phyloP scores from a whole-genome alignment of 306 rosid species.

The Inga laurina region DNA sequence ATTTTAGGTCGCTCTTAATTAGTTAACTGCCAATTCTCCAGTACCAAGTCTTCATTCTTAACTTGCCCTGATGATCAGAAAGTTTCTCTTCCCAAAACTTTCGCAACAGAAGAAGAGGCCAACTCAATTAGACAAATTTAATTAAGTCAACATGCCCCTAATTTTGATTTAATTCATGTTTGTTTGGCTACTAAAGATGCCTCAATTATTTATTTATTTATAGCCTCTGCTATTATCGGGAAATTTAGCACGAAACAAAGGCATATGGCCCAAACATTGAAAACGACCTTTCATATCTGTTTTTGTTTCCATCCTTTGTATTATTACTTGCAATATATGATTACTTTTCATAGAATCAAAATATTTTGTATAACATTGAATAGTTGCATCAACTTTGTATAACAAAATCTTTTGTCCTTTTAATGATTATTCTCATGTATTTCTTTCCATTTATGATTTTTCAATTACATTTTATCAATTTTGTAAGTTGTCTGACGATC shows the following conservation, averaged over 20 bases:
- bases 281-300: too few relatives aligned
- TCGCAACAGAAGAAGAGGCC: neutral
- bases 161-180: too few relatives aligned
- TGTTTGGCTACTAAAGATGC: neutral
- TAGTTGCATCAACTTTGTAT: too few relatives aligned
- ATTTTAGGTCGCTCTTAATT: neutral
- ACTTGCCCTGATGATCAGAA: neutral
- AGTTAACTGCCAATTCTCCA: neutral
- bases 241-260: slow-evolving; percentile 1
- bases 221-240: neutral
- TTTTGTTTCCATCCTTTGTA: too few relatives aligned
- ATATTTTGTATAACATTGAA: too few relatives aligned
- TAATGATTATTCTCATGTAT: too few relatives aligned
- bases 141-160: neutral
- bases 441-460: too few relatives aligned
- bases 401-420: too few relatives aligned
- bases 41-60: neutral
- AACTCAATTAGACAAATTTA: neutral
- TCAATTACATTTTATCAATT: too few relatives aligned
- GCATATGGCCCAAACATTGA: slow-evolving; percentile 14
- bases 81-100: neutral
- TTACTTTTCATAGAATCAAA: too few relatives aligned
- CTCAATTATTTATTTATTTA: neutral
- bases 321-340: too few relatives aligned
- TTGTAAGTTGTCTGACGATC: too few relatives aligned